A percentile compares a stretch with the other conserved stretches of the same genome.
These are phyloP conservation scores for Ophiostoma populinum DNA, from an alignment of 2,329 filamentous ascomycete species.

Conservation along the genomic window DNA sequence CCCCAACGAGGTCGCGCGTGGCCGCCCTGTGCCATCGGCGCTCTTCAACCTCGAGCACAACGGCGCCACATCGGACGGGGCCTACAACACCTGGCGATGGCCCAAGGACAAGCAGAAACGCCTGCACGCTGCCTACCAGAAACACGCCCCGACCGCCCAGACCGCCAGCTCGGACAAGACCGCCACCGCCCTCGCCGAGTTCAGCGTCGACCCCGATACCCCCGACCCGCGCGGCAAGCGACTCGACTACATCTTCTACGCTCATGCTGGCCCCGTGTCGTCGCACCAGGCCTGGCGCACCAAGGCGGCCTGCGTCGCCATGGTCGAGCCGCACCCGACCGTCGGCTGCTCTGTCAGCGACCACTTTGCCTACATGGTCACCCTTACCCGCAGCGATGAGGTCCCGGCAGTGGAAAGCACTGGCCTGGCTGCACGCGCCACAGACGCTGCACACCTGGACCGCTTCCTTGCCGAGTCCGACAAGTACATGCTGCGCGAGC, in stretches of 20 bases:
- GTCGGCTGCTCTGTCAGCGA: slow-evolving; percentile 80
- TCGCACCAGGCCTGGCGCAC: slow-evolving; percentile 44
- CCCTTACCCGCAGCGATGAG: slow-evolving; percentile 31
- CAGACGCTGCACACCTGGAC: too few relatives aligned
- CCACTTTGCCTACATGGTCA: slow-evolving; percentile 81
- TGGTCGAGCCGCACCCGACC: slow-evolving; percentile 65
- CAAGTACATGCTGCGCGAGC: slow-evolving; percentile 54
- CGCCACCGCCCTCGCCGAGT: neutral
- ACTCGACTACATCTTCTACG: slow-evolving; percentile 78
- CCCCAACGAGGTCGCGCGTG: slow-evolving; percentile 45
- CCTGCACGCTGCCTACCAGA: slow-evolving; percentile 6
- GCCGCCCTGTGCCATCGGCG: slow-evolving; percentile 45
- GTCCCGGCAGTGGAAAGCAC: too few relatives aligned
- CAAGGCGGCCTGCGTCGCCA: slow-evolving; percentile 52
- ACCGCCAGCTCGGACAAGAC: neutral
- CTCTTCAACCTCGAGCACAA: slow-evolving; percentile 64
- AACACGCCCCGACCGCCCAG: neutral
- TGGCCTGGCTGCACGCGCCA: too few relatives aligned
- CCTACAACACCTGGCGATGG: slow-evolving; percentile 91
- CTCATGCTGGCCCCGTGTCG: slow-evolving; percentile 30
- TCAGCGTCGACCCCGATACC: slow-evolving; percentile 33
- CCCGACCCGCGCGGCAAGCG: slow-evolving; percentile 64
- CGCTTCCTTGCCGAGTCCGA: slow-evolving; percentile 55
- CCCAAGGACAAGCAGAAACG: slow-evolving; percentile 17
- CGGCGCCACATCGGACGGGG: slow-evolving; percentile 72